Conservation (phyloP, 2,329 filamentous ascomycete species). For the Diplocarpon rosae region DNA sequence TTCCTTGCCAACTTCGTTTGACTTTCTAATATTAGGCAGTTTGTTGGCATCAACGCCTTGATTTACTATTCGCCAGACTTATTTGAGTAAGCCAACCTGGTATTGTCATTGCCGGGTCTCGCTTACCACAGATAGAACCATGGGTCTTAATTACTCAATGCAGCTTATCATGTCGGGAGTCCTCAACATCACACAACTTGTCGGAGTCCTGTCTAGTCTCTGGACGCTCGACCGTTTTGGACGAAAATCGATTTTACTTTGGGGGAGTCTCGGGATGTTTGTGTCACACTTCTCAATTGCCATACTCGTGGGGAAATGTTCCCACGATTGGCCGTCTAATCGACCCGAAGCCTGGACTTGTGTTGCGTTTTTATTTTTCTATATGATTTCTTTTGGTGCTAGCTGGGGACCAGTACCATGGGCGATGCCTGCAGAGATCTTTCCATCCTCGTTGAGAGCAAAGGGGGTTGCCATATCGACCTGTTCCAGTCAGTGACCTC, state of each 20-base stretch:
- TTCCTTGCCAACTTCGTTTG: neutral
- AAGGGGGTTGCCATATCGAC: slow-evolving; percentile 31
- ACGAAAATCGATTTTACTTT: slow-evolving; percentile 46
- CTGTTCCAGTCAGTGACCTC: neutral
- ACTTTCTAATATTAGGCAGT: slow-evolving; percentile 10
- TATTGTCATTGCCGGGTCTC: neutral
- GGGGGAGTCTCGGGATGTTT: slow-evolving; percentile 56
- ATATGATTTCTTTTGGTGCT: slow-evolving; percentile 24
- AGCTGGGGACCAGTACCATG: slow-evolving; percentile 29
- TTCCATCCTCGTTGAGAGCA: slow-evolving; percentile 30
- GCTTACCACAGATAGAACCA: slow-evolving; percentile 36
- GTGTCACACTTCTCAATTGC: slow-evolving; percentile 48
- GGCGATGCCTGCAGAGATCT: slow-evolving; percentile 31
- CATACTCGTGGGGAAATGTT: slow-evolving; percentile 31
- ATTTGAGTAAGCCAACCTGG: slow-evolving; percentile 35
- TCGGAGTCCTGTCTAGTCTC: slow-evolving; percentile 53
- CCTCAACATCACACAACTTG: slow-evolving; percentile 56
- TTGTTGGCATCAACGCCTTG: slow-evolving; percentile 32
- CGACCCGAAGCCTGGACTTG: slow-evolving; percentile 30
- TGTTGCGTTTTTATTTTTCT: slow-evolving; percentile 28
- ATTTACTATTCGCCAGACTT: slow-evolving; percentile 39
- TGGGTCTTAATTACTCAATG: neutral
- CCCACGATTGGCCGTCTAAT: slow-evolving; percentile 29
- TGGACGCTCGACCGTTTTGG: slow-evolving; percentile 55
- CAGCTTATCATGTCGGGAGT: slow-evolving; percentile 38